A percentile compares a stretch with the other conserved stretches of the same genome.
These are phyloP conservation scores for Senna siamea DNA, from an alignment of 306 rosid genomes.

Conservation along the genomic window DNA sequence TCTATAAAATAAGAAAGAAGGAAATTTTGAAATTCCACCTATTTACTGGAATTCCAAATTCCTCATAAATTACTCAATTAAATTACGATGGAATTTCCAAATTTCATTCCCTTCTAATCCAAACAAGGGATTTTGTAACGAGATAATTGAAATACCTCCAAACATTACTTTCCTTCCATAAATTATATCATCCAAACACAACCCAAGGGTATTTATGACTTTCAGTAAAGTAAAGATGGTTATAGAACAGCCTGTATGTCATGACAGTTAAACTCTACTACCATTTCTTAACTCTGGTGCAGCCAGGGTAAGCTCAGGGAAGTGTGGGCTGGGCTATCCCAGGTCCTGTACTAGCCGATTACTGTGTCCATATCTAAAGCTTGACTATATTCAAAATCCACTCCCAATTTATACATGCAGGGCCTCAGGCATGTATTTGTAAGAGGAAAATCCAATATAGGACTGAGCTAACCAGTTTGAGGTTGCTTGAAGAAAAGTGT, in stretches of 20 bases:
- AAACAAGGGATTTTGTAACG: too few species aligned
- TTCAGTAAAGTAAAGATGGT: background rate
- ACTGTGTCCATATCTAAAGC: constrained; percentile 14
- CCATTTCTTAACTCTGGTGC: constrained; percentile 25
- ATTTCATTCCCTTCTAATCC: too few species aligned
- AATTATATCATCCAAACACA: background rate
- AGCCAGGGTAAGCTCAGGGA: constrained; percentile 8
- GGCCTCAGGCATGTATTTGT: background rate
- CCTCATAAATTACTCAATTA: too few species aligned
- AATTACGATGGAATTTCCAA: too few species aligned
- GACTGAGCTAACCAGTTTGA: background rate
- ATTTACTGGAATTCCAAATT: too few species aligned
- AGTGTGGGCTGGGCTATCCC: background rate
- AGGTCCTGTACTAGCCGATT: background rate
- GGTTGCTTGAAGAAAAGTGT: background rate
- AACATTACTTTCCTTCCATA: too few species aligned
- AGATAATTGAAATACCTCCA: too few species aligned
- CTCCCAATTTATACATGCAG: background rate
- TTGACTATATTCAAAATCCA: constrained; percentile 26
- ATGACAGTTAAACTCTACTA: constrained; percentile 20
- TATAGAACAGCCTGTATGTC: constrained; percentile 33
- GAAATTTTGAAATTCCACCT: too few species aligned
- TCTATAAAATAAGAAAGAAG: too few species aligned
- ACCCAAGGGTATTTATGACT: constrained; percentile 19
- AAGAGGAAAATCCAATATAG: constrained; percentile 3